Conservation (phyloP, 345 rosid species). For the Eucalyptus leucophloia region DNA sequence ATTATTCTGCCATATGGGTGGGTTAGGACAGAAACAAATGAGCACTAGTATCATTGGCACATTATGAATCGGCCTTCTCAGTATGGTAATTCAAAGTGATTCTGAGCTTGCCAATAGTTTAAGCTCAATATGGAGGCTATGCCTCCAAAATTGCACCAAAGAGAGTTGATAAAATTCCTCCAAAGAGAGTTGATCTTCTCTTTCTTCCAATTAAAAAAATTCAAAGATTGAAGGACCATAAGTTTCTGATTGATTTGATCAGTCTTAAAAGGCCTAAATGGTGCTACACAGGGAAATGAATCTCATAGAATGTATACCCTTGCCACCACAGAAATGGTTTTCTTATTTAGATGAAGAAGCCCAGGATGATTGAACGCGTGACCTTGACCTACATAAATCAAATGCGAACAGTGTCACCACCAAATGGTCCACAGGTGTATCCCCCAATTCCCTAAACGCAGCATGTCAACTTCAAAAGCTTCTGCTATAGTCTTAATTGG, state of each 20-base stretch:
- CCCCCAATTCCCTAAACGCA: no score
- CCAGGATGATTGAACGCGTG: no score
- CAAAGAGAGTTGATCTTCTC: background rate
- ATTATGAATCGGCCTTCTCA: background rate
- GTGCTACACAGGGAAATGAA: background rate
- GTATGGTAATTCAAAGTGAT: background rate
- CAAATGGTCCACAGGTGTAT: no score
- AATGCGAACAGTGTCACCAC: no score
- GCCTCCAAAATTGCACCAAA: no score
- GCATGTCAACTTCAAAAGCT: no score
- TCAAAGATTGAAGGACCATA: background rate
- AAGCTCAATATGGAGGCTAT: background rate
- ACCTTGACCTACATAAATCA: no score
- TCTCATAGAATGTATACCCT: fast-evolving
- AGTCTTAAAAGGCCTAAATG: background rate
- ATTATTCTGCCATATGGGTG: background rate
- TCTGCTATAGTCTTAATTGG: no score
- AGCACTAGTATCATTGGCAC: background rate
- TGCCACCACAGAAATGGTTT: fast-evolving
- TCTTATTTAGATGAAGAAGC: no score
- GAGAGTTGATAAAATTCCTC: no score
- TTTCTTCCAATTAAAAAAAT: background rate
- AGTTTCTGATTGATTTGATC: background rate
- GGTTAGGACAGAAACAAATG: background rate
- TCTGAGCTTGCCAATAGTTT: background rate